phyloP scores from a whole-genome alignment of 1,284 basidiomycete species.

The Ustilago tritici region DNA sequence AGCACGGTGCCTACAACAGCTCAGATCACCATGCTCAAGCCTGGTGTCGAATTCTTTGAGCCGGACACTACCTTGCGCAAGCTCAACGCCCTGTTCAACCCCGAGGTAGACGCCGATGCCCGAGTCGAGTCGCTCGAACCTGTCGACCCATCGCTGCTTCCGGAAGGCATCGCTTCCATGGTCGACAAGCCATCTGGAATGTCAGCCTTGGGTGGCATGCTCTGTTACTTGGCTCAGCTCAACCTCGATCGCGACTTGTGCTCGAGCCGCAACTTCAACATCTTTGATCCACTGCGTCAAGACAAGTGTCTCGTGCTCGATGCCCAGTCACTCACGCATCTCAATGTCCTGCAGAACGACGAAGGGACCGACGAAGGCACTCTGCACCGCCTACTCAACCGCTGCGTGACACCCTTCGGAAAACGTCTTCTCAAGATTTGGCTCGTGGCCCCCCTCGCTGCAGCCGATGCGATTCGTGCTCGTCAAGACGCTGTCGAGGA shows the following conservation, averaged over 20 bases:
- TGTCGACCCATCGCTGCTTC: constrained; percentile 46
- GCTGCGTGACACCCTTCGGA: constrained; percentile 67
- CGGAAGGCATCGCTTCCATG: constrained; percentile 60
- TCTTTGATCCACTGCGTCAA: constrained; percentile 60
- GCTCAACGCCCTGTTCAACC: constrained; percentile 61
- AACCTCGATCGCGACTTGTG: constrained; percentile 66
- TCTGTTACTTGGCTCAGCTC: constrained; percentile 66
- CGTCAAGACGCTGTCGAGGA: constrained; percentile 68
- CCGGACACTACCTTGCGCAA: constrained; percentile 50
- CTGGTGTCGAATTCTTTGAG: constrained; percentile 63
- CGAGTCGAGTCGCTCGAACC: constrained; percentile 44
- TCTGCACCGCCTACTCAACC: constrained; percentile 66
- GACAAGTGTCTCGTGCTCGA: constrained; percentile 64
- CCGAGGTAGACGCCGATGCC: constrained; percentile 35
- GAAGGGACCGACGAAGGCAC: constrained; percentile 67
- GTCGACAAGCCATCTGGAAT: constrained; percentile 55
- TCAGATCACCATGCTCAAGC: constrained; percentile 66
- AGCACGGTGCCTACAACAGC: constrained; percentile 59
- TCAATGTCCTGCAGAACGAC: constrained; percentile 68
- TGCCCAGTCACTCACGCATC: constrained; percentile 66
- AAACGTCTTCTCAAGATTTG: constrained; percentile 68
- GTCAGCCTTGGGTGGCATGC: constrained; percentile 65
- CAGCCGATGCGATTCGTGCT: constrained; percentile 56
- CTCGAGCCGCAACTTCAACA: constrained; percentile 67
- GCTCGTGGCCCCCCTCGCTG: constrained; percentile 64